phyloP scores from a whole-genome alignment of 768 basidiomycete genomes.

The Nidularia pulvinata region DNA sequence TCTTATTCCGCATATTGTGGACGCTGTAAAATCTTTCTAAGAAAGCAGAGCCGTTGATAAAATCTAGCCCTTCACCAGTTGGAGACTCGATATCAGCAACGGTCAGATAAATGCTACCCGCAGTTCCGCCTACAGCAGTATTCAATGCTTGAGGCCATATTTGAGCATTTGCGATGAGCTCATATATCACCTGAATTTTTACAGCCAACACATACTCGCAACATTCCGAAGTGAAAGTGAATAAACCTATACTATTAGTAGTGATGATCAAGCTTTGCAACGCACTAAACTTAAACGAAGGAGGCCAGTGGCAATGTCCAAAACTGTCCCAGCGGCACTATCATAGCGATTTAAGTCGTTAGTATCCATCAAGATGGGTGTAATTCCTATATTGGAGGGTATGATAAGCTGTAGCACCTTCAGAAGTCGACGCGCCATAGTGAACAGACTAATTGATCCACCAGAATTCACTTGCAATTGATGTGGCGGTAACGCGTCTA shows the following conservation, averaged over 20 bases:
- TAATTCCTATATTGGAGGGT: constrained; percentile 21
- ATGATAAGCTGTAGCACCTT: too few relatives aligned
- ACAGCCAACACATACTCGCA: too few relatives aligned
- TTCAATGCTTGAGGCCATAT: constrained; percentile 62
- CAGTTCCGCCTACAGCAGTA: constrained; percentile 51
- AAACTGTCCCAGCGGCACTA: constrained; percentile 40
- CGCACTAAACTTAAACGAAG: constrained; percentile 47
- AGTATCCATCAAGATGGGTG: constrained; percentile 46
- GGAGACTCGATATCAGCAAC: constrained; percentile 47
- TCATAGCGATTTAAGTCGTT: constrained; percentile 43
- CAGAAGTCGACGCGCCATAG: constrained; percentile 36
- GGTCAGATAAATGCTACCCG: constrained; percentile 53
- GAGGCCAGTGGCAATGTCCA: constrained; percentile 41
- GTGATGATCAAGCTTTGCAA: constrained; percentile 52
- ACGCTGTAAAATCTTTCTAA: constrained; percentile 65
- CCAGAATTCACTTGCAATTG: constrained; percentile 52
- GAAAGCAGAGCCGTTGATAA: constrained; percentile 44
- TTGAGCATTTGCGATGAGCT: constrained; percentile 27
- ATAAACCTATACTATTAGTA: constrained; percentile 31
- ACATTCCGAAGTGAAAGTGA: constrained; percentile 5
- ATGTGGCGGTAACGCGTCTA: constrained; percentile 45
- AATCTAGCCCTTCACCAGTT: constrained; percentile 61
- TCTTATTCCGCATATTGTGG: constrained; percentile 55
- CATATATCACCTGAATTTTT: constrained; percentile 39
- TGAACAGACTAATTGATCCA: constrained; percentile 57